Evolutionary conservation across 768 basidiomycete species (phyloP), one percentile per base, ranked within the genome.

Genomic region (Naganishia antarctica): DNA sequence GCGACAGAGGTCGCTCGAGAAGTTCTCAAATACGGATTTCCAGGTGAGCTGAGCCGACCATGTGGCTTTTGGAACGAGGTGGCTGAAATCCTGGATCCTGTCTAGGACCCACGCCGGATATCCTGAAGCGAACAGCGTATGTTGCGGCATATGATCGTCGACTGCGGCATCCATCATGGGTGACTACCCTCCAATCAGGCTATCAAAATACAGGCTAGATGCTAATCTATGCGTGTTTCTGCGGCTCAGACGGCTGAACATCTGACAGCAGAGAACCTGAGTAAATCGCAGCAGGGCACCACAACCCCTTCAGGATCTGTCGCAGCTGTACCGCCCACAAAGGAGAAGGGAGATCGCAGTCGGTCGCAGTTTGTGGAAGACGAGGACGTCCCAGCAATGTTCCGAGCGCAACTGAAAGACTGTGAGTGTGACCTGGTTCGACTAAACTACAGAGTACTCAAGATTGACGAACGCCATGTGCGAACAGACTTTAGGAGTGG

Each of bases 141-240:
- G 86, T 87, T 23, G 86, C 90, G 0, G 90, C 84, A 9, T 98
- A 99, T 76, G 96, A 99, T 76, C 81, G 96, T 60, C 82, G 90
- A 13, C 79, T 93, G 62, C 82, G 90, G 18, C 93, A 98, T 79
- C 92, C 94, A 2, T 84, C 92, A 32, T 98, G 94, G 93, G 92
- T 93, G 73, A 49, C 84, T 66, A 16, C 25, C 12, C n/a, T n/a
- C n/a, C n/a, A n/a, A n/a, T n/a, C n/a, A n/a, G n/a, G n/a, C n/a
- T n/a, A n/a, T n/a, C n/a, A n/a, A n/a, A n/a, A n/a, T n/a, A n/a
- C n/a, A n/a, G n/a, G n/a, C n/a, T n/a, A n/a, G n/a, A n/a, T n/a
- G n/a, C n/a, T n/a, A n/a, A n/a, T n/a, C n/a, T n/a, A 4, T 11
- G 13, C 37, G 3, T 13, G 21, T 23, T 8, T 9, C 48, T 16